Conservation (phyloP, 352 stramenopile species). For the Globisporangium abappressorium region DNA sequence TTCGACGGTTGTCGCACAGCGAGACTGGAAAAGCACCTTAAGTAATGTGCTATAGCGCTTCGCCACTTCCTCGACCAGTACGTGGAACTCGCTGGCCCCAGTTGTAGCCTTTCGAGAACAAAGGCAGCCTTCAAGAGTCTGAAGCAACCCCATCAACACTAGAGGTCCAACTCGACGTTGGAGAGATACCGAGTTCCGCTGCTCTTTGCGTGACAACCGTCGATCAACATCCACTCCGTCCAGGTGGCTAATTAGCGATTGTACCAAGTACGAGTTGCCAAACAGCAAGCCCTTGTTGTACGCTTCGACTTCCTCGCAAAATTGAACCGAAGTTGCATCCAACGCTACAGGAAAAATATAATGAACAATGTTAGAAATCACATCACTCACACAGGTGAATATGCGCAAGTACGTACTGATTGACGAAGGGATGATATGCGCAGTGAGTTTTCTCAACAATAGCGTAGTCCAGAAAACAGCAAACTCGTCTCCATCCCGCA, state of each 20-base stretch:
- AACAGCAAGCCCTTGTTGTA: conserved; percentile 80
- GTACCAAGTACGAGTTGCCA: conserved; percentile 61
- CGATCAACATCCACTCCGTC: conserved; percentile 51
- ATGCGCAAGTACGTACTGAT: conserved; percentile 35
- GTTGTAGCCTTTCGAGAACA: conserved; percentile 90
- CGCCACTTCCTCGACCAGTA: conserved; percentile 56
- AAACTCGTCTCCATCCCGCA: conserved; percentile 82
- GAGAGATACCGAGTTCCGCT: conserved; percentile 14
- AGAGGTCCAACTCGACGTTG: conserved; percentile 53
- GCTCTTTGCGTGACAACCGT: conserved; percentile 12
- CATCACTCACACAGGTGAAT: neutral
- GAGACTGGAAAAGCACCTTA: conserved; percentile 87
- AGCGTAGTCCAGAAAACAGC: conserved; percentile 86
- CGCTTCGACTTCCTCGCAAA: conserved; percentile 64
- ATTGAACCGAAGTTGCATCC: conserved; percentile 49
- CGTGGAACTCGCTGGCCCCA: conserved; percentile 54
- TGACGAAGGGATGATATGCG: conserved; percentile 35
- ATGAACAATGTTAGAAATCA: neutral
- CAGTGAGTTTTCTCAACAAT: conserved; percentile 59
- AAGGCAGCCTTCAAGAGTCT: conserved; percentile 89
- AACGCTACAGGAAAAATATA: conserved; percentile 28
- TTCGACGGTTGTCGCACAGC: conserved; percentile 83
- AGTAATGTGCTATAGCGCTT: conserved; percentile 83
- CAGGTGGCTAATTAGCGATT: conserved; percentile 62
- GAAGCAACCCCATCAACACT: conserved; percentile 89